Conservation (phyloP, 306 rosid species). For the Cicer judaicum region DNA sequence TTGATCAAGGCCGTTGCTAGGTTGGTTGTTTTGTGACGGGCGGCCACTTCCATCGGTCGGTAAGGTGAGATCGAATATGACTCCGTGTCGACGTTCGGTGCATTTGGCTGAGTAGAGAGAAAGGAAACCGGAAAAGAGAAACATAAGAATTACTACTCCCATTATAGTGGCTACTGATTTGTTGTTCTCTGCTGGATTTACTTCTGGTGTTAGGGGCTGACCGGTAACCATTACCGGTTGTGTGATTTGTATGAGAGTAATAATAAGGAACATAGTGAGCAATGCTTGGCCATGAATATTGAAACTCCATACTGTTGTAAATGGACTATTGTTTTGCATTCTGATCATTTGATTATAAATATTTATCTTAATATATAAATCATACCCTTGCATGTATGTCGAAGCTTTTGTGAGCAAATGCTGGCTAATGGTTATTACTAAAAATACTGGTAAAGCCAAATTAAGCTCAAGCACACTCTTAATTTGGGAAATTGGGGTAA, state of each 20-base stretch:
- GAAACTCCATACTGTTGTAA: neutral
- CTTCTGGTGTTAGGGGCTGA: conserved; percentile 30
- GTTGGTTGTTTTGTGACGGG: neutral
- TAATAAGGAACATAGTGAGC: conserved; percentile 14
- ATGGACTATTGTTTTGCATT: conserved; percentile 7
- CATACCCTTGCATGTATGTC: conserved; percentile 32
- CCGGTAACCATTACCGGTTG: conserved; percentile 42
- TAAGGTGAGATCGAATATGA: conserved; percentile 25
- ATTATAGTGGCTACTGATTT: conserved; percentile 57
- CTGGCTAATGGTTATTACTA: neutral
- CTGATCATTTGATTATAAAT: neutral
- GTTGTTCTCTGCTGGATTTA: conserved; percentile 17
- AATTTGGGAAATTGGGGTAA: neutral
- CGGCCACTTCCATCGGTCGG: neutral
- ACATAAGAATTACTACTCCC: conserved; percentile 52
- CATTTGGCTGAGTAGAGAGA: conserved; percentile 82
- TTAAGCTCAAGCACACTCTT: neutral
- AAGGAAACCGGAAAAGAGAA: conserved; percentile 66
- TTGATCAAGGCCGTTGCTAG: conserved; percentile 58
- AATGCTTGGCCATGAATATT: conserved; percentile 16
- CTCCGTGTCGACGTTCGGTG: conserved; percentile 37
- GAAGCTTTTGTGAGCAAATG: neutral
- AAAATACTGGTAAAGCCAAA: neutral
- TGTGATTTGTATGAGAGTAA: conserved; percentile 7
- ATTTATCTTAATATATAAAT: neutral